Evolutionary conservation across 768 basidiomycete genomes (phyloP), one percentile per base, ranked within the genome.

Genomic region (Russula abietina): DNA sequence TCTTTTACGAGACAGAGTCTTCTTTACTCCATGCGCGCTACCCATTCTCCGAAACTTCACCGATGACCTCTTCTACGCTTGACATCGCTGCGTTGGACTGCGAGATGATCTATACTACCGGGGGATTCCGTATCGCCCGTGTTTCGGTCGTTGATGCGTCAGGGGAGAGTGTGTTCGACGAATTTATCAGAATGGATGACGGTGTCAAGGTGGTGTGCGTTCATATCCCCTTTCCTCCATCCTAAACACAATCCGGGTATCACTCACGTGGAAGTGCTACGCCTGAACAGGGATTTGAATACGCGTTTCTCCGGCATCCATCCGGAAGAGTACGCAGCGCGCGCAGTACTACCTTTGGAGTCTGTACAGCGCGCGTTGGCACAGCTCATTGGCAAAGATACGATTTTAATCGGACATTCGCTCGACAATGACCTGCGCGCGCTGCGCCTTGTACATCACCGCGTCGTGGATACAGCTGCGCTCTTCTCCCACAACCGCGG

Each of bases 41-140:
- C 60, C 73, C 87, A 0, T 97, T 94, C 74, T 83, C 92, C 39
- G 50, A 73, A 69, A 75, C 79, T 24, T 70, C 75, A 9, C 65
- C 71, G 4, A 48, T 57, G 43, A 54, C 70, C 70, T 12, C 76
- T 56, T 72, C 76, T 2, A 77, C 81, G 1, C 75, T 92, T 50
- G 90, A 94, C 60, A 82, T 98, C 4, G 90, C 87, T 6, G 92
- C 92, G 0, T 77, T 98, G 55, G 97, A 99, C 72, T 98, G 97
- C 71, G 97, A 99, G 74, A 93, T 98, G 91, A 80, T 98, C 10
- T 93, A 95, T 75, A 90, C 93, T 0, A 98, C 95, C 0, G 91
- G 89, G 5, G 97, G 97, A 0, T 84, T 93, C 81, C 86, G 88
- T 24, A 84, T 97, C 4, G 96, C 93, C 3, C 83, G 97, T 4